Percentiles rank a stretch among this genome's conserved stretches.
phyloP scores from a whole-genome alignment of 495 filamentous ascomycete genomes.

The Neurospora tetrasperma region DNA sequence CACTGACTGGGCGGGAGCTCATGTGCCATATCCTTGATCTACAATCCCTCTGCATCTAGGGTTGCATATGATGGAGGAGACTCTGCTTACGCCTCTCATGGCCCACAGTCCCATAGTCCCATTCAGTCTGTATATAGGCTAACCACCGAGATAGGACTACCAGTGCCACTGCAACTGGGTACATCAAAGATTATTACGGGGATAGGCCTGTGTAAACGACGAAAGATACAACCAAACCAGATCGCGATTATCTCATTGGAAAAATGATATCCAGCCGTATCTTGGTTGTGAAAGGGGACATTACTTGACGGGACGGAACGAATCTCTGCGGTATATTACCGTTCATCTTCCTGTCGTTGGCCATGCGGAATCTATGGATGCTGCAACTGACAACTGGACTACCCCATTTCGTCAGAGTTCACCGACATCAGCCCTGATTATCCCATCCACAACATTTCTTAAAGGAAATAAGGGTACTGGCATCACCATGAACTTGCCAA shows the following conservation, averaged over 20 bases:
- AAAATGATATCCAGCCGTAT: no score
- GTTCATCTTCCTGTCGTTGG: neutral
- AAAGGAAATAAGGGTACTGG: neutral
- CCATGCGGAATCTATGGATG: neutral
- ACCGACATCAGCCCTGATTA: neutral
- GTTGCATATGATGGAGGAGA: neutral
- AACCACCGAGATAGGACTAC: neutral
- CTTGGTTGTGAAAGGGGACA: neutral
- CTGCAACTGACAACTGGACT: neutral
- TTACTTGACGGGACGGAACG: neutral
- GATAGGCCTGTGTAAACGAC: neutral
- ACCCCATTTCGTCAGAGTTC: neutral
- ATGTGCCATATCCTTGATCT: neutral
- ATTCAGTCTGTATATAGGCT: neutral
- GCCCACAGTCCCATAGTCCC: neutral
- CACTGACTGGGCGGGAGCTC: neutral
- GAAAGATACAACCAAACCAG: no score
- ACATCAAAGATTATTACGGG: neutral
- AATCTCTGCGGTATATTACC: neutral
- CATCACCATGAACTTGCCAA: neutral
- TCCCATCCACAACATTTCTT: neutral
- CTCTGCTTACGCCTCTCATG: neutral
- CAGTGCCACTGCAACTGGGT: neutral
- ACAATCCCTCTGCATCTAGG: neutral
- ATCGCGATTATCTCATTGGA: no score